Evolutionary conservation across 805 yeast species (phyloP).

Genomic region (Wickerhamiella sorbophila): DNA sequence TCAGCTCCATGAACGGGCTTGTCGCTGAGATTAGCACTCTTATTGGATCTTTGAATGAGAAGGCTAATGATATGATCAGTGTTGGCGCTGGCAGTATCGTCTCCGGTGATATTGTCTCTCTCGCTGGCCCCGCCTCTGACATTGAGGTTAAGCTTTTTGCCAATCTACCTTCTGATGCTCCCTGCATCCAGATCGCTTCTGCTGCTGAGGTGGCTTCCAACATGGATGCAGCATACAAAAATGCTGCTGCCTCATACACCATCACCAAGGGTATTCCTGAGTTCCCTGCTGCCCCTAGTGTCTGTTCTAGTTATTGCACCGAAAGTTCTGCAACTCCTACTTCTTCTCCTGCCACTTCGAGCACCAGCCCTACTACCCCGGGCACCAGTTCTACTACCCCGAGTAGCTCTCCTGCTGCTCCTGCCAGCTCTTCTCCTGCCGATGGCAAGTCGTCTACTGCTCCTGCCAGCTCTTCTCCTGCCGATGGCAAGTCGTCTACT

Average conservation of each 20-base stretch:
- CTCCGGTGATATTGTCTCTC: constrained; percentile 11
- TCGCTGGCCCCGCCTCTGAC: constrained; percentile 9
- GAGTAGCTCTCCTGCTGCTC: background rate
- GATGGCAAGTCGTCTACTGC: background rate
- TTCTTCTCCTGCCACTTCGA: background rate
- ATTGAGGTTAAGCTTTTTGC: constrained; percentile 6
- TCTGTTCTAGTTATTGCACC: background rate
- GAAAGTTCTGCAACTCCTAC: background rate
- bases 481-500: no score
- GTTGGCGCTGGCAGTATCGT: constrained; percentile 16
- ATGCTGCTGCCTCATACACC: background rate
- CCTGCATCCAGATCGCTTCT: background rate
- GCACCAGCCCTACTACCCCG: background rate
- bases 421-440: constrained; percentile 1
- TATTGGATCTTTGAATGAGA: constrained; percentile 13
- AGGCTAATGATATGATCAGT: constrained; percentile 15
- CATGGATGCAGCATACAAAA: constrained; percentile 3
- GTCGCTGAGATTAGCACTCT: constrained; percentile 10
- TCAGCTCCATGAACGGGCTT: constrained; percentile 5
- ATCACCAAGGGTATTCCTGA: background rate
- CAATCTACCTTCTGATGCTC: constrained; percentile 7
- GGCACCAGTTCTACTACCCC: background rate
- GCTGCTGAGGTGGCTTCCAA: background rate
- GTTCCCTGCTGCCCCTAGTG: background rate
- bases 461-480: background rate